Percentiles rank a stretch among this genome's conserved stretches.
Evolutionary conservation across 352 stramenopile species (phyloP).

Genomic region (Globisporangium splendens): DNA sequence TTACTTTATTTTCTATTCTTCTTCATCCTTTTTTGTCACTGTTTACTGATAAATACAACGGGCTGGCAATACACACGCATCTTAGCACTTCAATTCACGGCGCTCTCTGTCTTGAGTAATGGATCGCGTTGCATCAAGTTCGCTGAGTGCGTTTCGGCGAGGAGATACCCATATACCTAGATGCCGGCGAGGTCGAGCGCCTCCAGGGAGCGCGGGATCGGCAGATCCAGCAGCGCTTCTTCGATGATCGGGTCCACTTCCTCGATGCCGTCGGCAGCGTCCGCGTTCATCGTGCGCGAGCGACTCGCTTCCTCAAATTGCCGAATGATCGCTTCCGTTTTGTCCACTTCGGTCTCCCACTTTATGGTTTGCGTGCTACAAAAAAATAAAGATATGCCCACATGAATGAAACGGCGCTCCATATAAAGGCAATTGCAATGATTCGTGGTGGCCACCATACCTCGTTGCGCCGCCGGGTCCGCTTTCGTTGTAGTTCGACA

Average conservation of each 20-base stretch:
- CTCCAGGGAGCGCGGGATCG: conserved; percentile 72
- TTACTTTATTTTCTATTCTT: no score
- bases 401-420: neutral
- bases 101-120: no score
- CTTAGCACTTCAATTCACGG: no score
- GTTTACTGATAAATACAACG: no score
- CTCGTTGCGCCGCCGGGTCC: conserved; percentile 20
- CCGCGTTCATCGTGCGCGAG: conserved; percentile 44
- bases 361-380: conserved; percentile 40
- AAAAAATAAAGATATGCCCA: neutral
- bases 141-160: neutral
- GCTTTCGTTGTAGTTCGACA: conserved; percentile 30
- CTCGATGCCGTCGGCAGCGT: conserved; percentile 45
- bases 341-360: conserved; percentile 79
- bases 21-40: no score
- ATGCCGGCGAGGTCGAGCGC: conserved; percentile 74
- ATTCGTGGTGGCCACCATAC: conserved; percentile 3
- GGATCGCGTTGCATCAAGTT: no score
- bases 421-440: neutral
- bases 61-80: no score
- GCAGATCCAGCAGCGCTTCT: conserved; percentile 60
- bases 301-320: conserved; percentile 79
- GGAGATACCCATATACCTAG: conserved; percentile 16
- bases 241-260: conserved; percentile 54
- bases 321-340: conserved; percentile 76